Evolutionary conservation across 2,329 filamentous ascomycete genomes (phyloP).

Genomic region (Helotiales sp.): DNA sequence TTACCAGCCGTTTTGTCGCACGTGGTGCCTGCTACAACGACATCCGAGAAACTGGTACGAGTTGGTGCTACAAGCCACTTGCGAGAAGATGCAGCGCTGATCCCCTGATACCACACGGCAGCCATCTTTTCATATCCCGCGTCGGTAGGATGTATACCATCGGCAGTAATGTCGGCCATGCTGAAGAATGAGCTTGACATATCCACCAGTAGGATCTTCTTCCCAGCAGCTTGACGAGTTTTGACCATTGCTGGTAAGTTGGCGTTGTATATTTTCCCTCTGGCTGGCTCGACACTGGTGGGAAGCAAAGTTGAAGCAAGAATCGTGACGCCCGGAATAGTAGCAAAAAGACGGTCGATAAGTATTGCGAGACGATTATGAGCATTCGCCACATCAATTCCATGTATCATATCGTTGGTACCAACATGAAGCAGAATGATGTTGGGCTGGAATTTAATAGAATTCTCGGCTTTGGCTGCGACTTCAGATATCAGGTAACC

Average conservation of each 20-base stretch:
- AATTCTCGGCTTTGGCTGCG: neutral
- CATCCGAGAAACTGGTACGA: neutral
- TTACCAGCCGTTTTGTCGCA: constrained; percentile 11
- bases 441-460: constrained; percentile 6
- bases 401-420: constrained; percentile 13
- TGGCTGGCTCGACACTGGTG: neutral
- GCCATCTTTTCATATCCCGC: constrained; percentile 12
- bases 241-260: constrained; percentile 14
- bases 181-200: constrained; percentile 10
- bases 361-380: constrained; percentile 5
- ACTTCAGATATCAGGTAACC: constrained; percentile 7
- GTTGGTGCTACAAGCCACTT: constrained; percentile 10
- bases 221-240: constrained; percentile 7
- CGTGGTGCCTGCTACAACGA: constrained; percentile 6
- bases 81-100: constrained; percentile 3
- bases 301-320: constrained; percentile 15
- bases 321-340: constrained; percentile 12
- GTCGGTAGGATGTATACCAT: constrained; percentile 17
- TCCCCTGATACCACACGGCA: constrained; percentile 17
- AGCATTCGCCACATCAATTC: constrained; percentile 2
- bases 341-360: constrained; percentile 1
- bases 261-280: constrained; percentile 1
- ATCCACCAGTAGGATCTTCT: constrained; percentile 12
- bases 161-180: constrained; percentile 8
- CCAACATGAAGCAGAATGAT: constrained; percentile 15